Conservation (phyloP, 371 early-diverging fungal species). For the Syncephalis fuscata region DNA sequence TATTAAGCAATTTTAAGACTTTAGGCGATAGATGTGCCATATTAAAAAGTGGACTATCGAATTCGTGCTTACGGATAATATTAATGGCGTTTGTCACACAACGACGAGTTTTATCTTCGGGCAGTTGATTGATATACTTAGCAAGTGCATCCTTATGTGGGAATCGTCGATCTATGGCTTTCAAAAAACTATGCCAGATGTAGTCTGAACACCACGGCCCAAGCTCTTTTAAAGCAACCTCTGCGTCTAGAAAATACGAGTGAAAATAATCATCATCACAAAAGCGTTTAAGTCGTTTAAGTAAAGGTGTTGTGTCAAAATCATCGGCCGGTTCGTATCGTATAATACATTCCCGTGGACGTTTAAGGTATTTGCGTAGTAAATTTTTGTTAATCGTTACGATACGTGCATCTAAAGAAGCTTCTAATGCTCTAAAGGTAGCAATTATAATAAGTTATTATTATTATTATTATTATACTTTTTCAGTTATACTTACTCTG, state of each 20-base stretch:
- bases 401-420: constrained; percentile 38
- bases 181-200: constrained; percentile 24
- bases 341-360: constrained; percentile 28
- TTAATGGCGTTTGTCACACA: too few species aligned
- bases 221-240: constrained; percentile 20
- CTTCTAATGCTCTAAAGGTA: constrained; percentile 39
- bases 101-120: too few species aligned
- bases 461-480: too few species aligned
- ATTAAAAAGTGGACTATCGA: constrained; percentile 5
- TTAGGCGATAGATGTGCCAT: constrained; percentile 30
- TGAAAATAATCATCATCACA: constrained; percentile 14
- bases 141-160: too few species aligned
- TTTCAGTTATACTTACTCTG: constrained; percentile 3
- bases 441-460: background rate
- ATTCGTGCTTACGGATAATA: too few species aligned
- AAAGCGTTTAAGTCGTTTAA: constrained; percentile 18
- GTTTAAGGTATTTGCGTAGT: constrained; percentile 16
- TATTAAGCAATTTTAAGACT: constrained; percentile 31
- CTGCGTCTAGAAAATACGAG: constrained; percentile 16
- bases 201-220: constrained; percentile 52
- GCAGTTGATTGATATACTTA: too few species aligned
- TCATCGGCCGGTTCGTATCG: constrained; percentile 21
- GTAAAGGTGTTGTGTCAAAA: constrained; percentile 22
- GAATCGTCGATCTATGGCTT: constrained; percentile 10
- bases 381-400: constrained; percentile 30